These are phyloP conservation scores for Yamadazyma olivae DNA, from an alignment of 805 yeast species.

Conservation along the genomic window DNA sequence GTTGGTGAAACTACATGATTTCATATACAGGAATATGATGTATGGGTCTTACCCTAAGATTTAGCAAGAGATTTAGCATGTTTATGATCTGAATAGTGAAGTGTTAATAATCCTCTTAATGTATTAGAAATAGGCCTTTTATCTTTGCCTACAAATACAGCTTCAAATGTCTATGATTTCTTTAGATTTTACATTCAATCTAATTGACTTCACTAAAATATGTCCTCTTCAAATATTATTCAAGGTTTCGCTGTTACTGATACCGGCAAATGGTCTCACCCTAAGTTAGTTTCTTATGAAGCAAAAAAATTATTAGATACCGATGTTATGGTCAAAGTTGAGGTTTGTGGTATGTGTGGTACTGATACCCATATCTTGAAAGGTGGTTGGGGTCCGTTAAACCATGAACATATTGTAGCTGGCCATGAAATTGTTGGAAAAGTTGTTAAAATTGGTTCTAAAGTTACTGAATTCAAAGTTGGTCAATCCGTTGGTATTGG, in stretches of 20 bases:
- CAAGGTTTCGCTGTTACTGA: background rate
- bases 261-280: background rate
- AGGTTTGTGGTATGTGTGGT: conserved; percentile 60
- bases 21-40: no score
- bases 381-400: conserved; percentile 47
- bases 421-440: conserved; percentile 70
- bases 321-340: conserved; percentile 7
- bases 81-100: no score
- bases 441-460: conserved; percentile 56
- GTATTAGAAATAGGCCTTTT: no score
- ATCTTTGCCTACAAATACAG: no score
- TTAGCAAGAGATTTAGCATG: no score
- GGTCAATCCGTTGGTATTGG: conserved; percentile 85
- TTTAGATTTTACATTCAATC: no score
- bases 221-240: background rate
- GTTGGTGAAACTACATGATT: no score
- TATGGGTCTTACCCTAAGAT: no score
- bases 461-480: conserved; percentile 47
- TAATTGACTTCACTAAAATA: no score
- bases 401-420: conserved; percentile 34
- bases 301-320: conserved; percentile 6
- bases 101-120: no score
- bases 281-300: conserved; percentile 3
- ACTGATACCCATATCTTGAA: conserved; percentile 52
- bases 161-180: no score